phyloP scores from a whole-genome alignment of 345 rosid species.

The Gossypium bickii region DNA sequence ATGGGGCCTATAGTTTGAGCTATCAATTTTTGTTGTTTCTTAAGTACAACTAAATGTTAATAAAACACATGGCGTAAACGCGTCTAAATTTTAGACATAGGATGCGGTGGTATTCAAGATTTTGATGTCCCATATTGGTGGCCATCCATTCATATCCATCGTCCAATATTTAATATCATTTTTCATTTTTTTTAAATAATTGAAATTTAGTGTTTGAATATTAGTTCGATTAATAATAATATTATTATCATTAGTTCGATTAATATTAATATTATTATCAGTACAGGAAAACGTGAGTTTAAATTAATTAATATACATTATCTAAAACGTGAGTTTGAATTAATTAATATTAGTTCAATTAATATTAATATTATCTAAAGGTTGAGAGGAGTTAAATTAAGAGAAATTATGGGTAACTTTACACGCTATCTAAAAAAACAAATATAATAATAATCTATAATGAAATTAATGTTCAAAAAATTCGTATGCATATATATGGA shows the following conservation, averaged over 20 bases:
- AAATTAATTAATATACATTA: too few species aligned
- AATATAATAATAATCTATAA: too few species aligned
- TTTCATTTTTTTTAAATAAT: too few species aligned
- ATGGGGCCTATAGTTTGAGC: neutral
- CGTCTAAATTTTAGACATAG: neutral
- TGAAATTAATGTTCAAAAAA: too few species aligned
- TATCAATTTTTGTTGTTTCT: neutral
- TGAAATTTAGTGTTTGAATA: fast-evolving
- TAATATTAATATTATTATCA: fast-evolving
- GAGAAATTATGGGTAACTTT: fast-evolving
- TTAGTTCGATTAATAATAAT: fast-evolving
- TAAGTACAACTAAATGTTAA: neutral
- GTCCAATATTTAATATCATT: neutral
- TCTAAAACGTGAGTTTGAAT: fast-evolving
- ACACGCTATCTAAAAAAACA: too few species aligned
- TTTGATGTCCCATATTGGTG: slow-evolving; percentile 20
- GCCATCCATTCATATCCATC: neutral
- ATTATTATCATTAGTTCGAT: fast-evolving
- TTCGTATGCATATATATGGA: fast-evolving
- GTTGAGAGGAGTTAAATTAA: fast-evolving
- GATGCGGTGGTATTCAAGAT: slow-evolving; percentile 23
- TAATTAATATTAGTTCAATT: too few species aligned
- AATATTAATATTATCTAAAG: too few species aligned
- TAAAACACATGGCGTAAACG: neutral
- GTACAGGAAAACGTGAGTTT: fast-evolving